Conservation (phyloP, 2,329 filamentous ascomycete species). For the Venturiaceae sp. region DNA sequence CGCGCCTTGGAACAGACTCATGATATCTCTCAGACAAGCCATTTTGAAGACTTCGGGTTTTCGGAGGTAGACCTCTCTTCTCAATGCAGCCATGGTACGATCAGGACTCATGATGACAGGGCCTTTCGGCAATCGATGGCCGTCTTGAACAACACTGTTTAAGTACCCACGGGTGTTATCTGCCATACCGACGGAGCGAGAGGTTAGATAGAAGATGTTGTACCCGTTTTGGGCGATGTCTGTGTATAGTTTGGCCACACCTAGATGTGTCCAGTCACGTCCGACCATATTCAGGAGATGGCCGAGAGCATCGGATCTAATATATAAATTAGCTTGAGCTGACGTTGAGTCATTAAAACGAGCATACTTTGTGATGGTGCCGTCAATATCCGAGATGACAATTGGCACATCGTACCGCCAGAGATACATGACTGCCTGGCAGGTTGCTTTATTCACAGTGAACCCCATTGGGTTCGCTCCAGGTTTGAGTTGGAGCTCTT, state of each 20-base stretch:
- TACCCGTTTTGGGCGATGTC: conserved; percentile 94
- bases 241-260: conserved; percentile 93
- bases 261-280: conserved; percentile 93
- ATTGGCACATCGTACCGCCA: conserved; percentile 90
- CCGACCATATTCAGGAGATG: conserved; percentile 96
- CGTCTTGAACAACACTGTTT: conserved; percentile 80
- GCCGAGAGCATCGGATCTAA: conserved; percentile 72
- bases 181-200: conserved; percentile 84
- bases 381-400: conserved; percentile 97
- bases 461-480: conserved; percentile 95
- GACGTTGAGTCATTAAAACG: not conserved
- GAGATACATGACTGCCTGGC: conserved; percentile 83
- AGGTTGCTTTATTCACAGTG: conserved; percentile 90
- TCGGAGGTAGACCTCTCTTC: conserved; percentile 85
- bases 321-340: conserved; percentile 12
- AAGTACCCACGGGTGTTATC: conserved; percentile 86
- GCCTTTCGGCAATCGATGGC: conserved; percentile 74
- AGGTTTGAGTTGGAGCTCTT: conserved; percentile 67
- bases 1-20: conserved; percentile 62
- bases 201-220: conserved; percentile 97
- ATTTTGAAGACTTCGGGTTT: conserved; percentile 99
- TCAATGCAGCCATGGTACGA: conserved; percentile 83
- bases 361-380: conserved; percentile 81
- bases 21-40: conserved; percentile 91
- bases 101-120: conserved; percentile 94